Percentiles rank a stretch among this genome's conserved stretches.
phyloP scores from a whole-genome alignment of 108 stramenopile species.

The Cyclotella sp. region DNA sequence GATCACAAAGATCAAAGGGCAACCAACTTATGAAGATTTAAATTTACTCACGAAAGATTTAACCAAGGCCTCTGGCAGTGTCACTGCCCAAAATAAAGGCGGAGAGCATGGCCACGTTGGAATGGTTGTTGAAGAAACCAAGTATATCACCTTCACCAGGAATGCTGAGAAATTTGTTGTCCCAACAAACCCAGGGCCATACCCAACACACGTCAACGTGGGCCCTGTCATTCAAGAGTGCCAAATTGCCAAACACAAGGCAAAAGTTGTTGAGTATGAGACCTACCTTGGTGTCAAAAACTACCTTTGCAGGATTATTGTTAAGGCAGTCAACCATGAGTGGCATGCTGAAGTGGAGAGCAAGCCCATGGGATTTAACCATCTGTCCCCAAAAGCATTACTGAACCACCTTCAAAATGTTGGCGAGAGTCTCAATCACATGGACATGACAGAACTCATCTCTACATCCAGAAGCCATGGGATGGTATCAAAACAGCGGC shows the following conservation, averaged over 20 bases:
- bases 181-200: conserved; percentile 25
- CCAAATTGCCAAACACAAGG: conserved; percentile 29
- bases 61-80: conserved; percentile 9
- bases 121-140: conserved; percentile 22
- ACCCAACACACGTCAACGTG: conserved; percentile 7
- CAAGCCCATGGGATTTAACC: conserved; percentile 22
- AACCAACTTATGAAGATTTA: conserved; percentile 31
- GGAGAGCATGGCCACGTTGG: conserved; percentile 33
- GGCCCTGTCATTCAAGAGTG: background rate
- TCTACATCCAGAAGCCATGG: conserved; percentile 5
- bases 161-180: background rate
- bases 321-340: conserved; percentile 22
- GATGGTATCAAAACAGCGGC: conserved; percentile 11
- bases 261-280: conserved; percentile 12
- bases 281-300: conserved; percentile 1
- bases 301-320: conserved; percentile 12
- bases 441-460: conserved; percentile 14
- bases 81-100: conserved; percentile 21
- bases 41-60: conserved; percentile 23
- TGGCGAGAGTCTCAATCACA: background rate
- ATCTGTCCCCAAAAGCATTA: conserved; percentile 9
- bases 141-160: conserved; percentile 8
- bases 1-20: conserved; percentile 30
- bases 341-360: conserved; percentile 18
- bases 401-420: background rate